A percentile compares a stretch with the other conserved stretches of the same genome.
Evolutionary conservation across 2,329 filamentous ascomycete species (phyloP).

Genomic region (Aspergillus novofumigatus): DNA sequence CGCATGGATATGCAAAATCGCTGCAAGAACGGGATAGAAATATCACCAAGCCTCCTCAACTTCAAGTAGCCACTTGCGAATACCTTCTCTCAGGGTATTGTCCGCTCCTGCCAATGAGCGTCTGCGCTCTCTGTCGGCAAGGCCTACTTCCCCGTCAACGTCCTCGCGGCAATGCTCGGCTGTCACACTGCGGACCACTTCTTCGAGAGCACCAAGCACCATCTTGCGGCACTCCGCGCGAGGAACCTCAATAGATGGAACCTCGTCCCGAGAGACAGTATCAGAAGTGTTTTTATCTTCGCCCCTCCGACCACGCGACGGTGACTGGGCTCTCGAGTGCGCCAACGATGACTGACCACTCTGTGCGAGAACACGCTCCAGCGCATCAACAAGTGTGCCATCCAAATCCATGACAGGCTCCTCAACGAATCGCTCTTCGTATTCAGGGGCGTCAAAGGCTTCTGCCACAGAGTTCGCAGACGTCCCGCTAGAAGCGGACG

Average conservation of each 20-base stretch:
- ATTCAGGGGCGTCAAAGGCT: slow-evolving; percentile 23
- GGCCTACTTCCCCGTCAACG: slow-evolving; percentile 26
- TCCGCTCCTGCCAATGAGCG: slow-evolving; percentile 36
- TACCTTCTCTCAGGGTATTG: slow-evolving; percentile 53
- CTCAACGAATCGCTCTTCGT: slow-evolving; percentile 50
- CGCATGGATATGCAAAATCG: neutral
- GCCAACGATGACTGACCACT: slow-evolving; percentile 40
- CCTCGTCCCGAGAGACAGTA: slow-evolving; percentile 22
- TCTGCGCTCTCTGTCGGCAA: slow-evolving; percentile 32
- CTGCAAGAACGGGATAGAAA: neutral
- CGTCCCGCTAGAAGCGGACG: slow-evolving; percentile 21
- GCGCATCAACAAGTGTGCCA: slow-evolving; percentile 53
- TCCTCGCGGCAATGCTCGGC: slow-evolving; percentile 44
- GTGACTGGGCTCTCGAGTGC: slow-evolving; percentile 40
- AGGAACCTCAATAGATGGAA: slow-evolving; percentile 42
- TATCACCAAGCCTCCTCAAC: slow-evolving; percentile 44
- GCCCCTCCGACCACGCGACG: slow-evolving; percentile 32
- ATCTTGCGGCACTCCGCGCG: slow-evolving; percentile 51
- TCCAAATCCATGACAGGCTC: slow-evolving; percentile 57
- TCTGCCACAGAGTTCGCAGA: slow-evolving; percentile 14
- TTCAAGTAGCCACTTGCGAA: slow-evolving; percentile 52
- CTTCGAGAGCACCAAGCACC: slow-evolving; percentile 54
- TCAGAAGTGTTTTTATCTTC: slow-evolving; percentile 25
- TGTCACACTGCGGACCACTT: slow-evolving; percentile 53
- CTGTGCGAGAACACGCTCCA: slow-evolving; percentile 51